These are phyloP conservation scores for Warburgia ugandensis DNA, from an alignment of 164 flowering plant species.

Conservation along the genomic window DNA sequence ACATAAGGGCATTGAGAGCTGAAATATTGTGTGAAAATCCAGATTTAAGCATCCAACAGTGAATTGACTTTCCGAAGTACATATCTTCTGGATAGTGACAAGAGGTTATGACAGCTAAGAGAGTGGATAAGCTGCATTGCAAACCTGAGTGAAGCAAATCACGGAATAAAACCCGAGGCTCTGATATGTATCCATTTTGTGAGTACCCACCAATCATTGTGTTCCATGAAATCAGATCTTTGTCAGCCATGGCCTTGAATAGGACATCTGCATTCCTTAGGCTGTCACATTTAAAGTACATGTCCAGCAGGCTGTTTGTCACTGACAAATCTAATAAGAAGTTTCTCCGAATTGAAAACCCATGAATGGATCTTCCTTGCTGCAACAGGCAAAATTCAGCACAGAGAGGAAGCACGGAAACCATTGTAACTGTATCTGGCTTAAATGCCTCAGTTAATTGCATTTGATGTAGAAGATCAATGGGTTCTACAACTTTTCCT, in stretches of 20 bases:
- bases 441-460: slow-evolving; percentile 16
- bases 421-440: slow-evolving; percentile 33
- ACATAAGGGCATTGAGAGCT: slow-evolving; percentile 28
- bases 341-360: slow-evolving; percentile 22
- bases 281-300: slow-evolving; percentile 34
- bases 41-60: slow-evolving; percentile 32
- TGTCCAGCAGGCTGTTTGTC: slow-evolving; percentile 31
- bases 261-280: slow-evolving; percentile 24
- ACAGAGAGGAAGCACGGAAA: slow-evolving; percentile 30
- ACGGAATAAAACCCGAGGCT: slow-evolving; percentile 31
- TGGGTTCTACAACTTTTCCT: slow-evolving; percentile 24
- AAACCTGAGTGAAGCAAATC: slow-evolving; percentile 19
- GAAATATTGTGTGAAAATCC: slow-evolving; percentile 25
- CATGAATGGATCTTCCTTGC: slow-evolving; percentile 39
- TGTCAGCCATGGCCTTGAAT: slow-evolving; percentile 21
- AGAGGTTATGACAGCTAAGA: slow-evolving; percentile 36
- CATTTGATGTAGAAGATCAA: slow-evolving; percentile 31
- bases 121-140: slow-evolving; percentile 26
- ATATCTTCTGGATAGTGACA: slow-evolving; percentile 24
- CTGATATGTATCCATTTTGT: slow-evolving; percentile 19
- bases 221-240: slow-evolving; percentile 45
- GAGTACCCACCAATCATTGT: slow-evolving; percentile 40
- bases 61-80: slow-evolving; percentile 29
- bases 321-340: slow-evolving; percentile 16
- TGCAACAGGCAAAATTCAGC: slow-evolving; percentile 16